phyloP scores from a whole-genome alignment of 495 filamentous ascomycete species.

The Opeltia flavorubescens region DNA sequence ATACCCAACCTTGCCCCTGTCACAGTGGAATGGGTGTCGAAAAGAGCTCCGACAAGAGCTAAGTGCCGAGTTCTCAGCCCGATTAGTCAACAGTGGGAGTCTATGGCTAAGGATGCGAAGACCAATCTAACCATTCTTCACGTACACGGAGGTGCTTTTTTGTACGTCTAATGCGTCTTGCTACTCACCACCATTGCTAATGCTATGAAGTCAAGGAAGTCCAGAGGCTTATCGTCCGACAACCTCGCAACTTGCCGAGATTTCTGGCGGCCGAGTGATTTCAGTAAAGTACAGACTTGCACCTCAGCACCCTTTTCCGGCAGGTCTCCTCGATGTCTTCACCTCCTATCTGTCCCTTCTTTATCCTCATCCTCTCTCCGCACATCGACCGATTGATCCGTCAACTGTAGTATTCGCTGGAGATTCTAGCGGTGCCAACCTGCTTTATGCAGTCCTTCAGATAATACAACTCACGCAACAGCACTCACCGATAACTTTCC shows the following conservation, averaged over 20 bases:
- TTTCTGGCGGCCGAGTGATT: conserved; percentile 32
- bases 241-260: conserved; percentile 12
- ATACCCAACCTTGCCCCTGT: not conserved
- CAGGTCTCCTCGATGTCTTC: conserved; percentile 58
- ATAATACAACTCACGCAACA: no score
- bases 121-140: conserved; percentile 12
- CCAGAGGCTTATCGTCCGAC: conserved; percentile 11
- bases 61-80: not conserved
- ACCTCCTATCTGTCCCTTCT: conserved; percentile 52
- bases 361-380: conserved; percentile 46
- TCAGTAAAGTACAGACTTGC: conserved; percentile 63
- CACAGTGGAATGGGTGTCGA: not conserved
- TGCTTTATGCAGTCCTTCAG: no score
- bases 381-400: conserved; percentile 43
- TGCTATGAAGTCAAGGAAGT: conserved; percentile 4
- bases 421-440: conserved; percentile 56
- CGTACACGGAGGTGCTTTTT: conserved; percentile 12
- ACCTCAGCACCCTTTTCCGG: conserved; percentile 65
- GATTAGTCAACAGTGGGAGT: not conserved
- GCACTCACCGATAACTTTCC: no score
- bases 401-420: conserved; percentile 48
- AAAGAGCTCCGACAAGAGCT: not conserved
- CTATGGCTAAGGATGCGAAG: conserved; percentile 5
- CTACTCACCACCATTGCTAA: not conserved
- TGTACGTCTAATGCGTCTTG: conserved; percentile 1